phyloP scores from a whole-genome alignment of 345 rosid species.

The Aethionema arabicum region DNA sequence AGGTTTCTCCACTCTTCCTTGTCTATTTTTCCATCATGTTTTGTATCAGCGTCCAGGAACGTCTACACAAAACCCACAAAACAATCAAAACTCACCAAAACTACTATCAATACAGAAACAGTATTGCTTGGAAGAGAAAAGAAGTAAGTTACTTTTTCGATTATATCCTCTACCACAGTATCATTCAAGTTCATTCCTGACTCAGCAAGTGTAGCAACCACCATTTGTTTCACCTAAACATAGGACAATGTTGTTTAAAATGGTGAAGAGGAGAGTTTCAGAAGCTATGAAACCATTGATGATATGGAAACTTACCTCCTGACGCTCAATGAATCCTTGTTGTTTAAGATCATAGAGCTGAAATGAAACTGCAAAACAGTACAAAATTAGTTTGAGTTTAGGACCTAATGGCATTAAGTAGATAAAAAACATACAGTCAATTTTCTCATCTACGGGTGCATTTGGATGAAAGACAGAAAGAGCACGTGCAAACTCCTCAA shows the following conservation, averaged over 20 bases:
- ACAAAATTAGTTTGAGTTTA: background rate
- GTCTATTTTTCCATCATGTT: constrained; percentile 92
- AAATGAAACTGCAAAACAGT: constrained; percentile 72
- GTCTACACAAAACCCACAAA: constrained; percentile 52
- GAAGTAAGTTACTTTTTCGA: constrained; percentile 68
- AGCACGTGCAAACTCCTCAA: constrained; percentile 98
- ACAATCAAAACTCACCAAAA: background rate
- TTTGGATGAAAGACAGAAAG: constrained; percentile 98
- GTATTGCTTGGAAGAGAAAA: background rate
- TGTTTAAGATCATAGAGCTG: constrained; percentile 98
- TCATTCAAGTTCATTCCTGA: constrained; percentile 98
- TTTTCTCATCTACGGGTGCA: constrained; percentile 92
- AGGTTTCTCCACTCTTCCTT: constrained; percentile 98
- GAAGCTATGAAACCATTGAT: background rate
- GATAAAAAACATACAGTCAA: constrained; percentile 58
- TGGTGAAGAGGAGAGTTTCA: background rate
- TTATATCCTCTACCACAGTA: constrained; percentile 88
- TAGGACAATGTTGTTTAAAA: background rate
- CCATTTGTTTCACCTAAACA: constrained; percentile 98
- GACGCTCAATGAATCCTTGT: constrained; percentile 98
- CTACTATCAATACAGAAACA: background rate
- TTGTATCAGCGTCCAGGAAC: constrained; percentile 98
- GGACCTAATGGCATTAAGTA: background rate
- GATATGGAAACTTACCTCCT: constrained; percentile 62
- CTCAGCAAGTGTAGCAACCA: constrained; percentile 98